Percentiles rank a stretch among this genome's conserved stretches.
Conservation (phyloP, 805 yeast species). For the Groenewaldozyma salmanticensis region DNA sequence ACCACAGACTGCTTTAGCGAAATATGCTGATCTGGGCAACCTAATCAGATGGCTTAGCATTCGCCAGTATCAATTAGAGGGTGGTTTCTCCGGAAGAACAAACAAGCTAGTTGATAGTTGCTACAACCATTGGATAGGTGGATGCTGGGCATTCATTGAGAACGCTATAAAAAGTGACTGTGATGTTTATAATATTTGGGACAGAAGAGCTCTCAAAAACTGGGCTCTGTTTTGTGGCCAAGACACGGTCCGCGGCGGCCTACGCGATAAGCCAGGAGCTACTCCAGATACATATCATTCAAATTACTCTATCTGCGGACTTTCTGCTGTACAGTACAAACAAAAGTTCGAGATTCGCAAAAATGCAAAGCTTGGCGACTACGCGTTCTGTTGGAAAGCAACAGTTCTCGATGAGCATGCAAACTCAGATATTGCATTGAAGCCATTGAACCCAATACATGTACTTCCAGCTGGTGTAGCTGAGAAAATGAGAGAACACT, state of each 20-base stretch:
- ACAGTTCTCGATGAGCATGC: constrained; percentile 5
- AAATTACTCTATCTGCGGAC: constrained; percentile 72
- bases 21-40: constrained; percentile 37
- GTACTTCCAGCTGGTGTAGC: constrained; percentile 45
- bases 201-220: constrained; percentile 47
- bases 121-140: constrained; percentile 94
- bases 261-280: constrained; percentile 81
- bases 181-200: constrained; percentile 23
- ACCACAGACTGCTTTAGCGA: constrained; percentile 27
- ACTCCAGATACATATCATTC: constrained; percentile 83
- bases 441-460: constrained; percentile 44
- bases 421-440: constrained; percentile 15
- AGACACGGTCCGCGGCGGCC: constrained; percentile 49
- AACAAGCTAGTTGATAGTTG: constrained; percentile 95
- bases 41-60: constrained; percentile 56
- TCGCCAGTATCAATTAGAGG: constrained; percentile 67
- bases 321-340: constrained; percentile 47
- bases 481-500: constrained; percentile 22
- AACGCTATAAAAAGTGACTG: constrained; percentile 32
- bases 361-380: constrained; percentile 16
- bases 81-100: constrained; percentile 83
- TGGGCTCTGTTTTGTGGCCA: constrained; percentile 78
- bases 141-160: constrained; percentile 55
- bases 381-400: constrained; percentile 25
- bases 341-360: constrained; percentile 22